Conservation (phyloP, 805 yeast genomes). For the Maudiozyma pseudohumilis region DNA sequence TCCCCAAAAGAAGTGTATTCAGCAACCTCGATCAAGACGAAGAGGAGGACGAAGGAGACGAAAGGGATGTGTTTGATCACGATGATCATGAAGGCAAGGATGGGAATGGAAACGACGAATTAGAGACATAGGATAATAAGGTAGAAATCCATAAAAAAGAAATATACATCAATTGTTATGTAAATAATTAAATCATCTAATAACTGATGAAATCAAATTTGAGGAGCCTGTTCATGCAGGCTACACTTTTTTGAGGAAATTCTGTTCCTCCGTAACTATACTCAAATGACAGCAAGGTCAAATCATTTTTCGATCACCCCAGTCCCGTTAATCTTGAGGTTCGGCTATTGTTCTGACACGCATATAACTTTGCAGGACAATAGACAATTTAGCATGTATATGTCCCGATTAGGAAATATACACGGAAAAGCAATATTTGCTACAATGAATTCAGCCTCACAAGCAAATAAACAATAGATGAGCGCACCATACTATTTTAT, state of each 20-base stretch:
- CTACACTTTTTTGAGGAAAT: neutral
- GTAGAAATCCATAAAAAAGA: neutral
- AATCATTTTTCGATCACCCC: no score
- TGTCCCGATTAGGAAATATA: neutral
- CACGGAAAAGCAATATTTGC: no score
- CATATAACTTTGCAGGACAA: no score
- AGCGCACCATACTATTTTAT: no score
- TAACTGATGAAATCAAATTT: no score
- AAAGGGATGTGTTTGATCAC: slow-evolving; percentile 27
- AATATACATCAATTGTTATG: neutral
- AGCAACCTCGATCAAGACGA: slow-evolving; percentile 30
- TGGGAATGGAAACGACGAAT: no score
- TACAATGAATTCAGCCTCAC: no score
- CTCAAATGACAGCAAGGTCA: neutral
- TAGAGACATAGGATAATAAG: slow-evolving; percentile 4
- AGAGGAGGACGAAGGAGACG: slow-evolving; percentile 14
- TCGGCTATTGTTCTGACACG: neutral
- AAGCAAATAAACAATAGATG: no score
- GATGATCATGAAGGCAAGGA: slow-evolving; percentile 20
- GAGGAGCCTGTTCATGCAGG: no score
- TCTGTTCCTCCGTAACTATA: neutral
- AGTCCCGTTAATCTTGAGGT: neutral
- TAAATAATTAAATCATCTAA: no score
- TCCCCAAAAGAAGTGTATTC: slow-evolving; percentile 58
- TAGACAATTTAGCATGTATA: no score